phyloP scores from a whole-genome alignment of 495 filamentous ascomycete species.

The Venustampulla echinocandica region DNA sequence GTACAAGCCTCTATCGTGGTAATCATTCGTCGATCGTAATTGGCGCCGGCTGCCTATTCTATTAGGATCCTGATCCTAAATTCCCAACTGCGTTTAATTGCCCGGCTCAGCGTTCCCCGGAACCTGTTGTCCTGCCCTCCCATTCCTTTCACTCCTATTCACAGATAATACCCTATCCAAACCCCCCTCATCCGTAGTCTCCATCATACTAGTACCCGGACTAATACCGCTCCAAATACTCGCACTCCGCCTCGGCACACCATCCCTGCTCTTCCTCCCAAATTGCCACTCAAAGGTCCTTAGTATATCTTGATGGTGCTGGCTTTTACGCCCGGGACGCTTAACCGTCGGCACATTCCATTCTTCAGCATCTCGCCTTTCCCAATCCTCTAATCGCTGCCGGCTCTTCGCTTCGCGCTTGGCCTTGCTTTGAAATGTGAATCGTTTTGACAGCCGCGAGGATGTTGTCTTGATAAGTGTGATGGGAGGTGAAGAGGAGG shows the following conservation, averaged over 20 bases:
- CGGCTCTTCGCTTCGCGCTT: slow-evolving; percentile 4
- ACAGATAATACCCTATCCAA: too few relatives aligned
- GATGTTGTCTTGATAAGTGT: too few relatives aligned
- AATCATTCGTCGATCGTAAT: too few relatives aligned
- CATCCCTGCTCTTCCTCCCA: background rate
- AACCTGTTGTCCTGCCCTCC: too few relatives aligned
- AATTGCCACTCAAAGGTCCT: slow-evolving; percentile 7
- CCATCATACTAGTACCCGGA: slow-evolving; percentile 11
- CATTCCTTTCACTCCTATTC: too few relatives aligned
- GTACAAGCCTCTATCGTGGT: too few relatives aligned
- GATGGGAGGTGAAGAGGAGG: too few relatives aligned
- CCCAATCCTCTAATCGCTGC: slow-evolving; percentile 12
- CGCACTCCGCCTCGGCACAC: background rate
- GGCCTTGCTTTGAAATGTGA: too few relatives aligned
- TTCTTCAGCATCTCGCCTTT: slow-evolving; percentile 8
- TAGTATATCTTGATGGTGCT: slow-evolving; percentile 11
- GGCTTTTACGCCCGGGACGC: background rate
- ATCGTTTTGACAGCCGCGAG: slow-evolving; percentile 3
- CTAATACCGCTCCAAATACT: slow-evolving; percentile 8
- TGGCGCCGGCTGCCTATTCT: too few relatives aligned
- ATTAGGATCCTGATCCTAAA: too few relatives aligned
- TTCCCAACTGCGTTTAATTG: too few relatives aligned
- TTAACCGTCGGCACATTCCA: slow-evolving; percentile 6
- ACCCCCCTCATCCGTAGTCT: slow-evolving; percentile 1
- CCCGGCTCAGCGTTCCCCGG: too few relatives aligned